Conservation (phyloP, 441 rosid species). For the Pelargonium australe region DNA sequence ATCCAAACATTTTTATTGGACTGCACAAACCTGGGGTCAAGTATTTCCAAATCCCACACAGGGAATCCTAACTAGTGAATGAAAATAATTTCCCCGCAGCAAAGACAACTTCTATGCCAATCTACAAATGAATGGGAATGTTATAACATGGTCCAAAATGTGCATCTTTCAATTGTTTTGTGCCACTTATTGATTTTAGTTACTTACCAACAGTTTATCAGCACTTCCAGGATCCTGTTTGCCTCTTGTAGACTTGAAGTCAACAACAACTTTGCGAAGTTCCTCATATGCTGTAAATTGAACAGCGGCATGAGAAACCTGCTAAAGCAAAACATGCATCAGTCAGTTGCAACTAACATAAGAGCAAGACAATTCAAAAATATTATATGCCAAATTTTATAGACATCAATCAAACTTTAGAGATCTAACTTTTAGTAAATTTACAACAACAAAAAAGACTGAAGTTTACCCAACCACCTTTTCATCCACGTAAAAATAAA, state of each 20-base stretch:
- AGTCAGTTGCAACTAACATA: slow-evolving; percentile 15
- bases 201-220: slow-evolving; percentile 51
- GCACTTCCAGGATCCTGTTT: slow-evolving; percentile 26
- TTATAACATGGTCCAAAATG: neutral
- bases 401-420: slow-evolving; percentile 7
- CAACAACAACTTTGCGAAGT: slow-evolving; percentile 57
- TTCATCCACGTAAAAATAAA: neutral
- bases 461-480: neutral
- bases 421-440: neutral
- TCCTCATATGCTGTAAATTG: slow-evolving; percentile 93
- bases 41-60: neutral
- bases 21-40: slow-evolving; percentile 2
- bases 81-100: neutral
- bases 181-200: slow-evolving; percentile 8
- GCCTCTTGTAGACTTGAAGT: slow-evolving; percentile 37
- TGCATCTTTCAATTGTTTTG: neutral
- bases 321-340: slow-evolving; percentile 41
- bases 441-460: too few species aligned
- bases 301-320: slow-evolving; percentile 94
- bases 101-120: neutral
- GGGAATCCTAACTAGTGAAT: neutral
- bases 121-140: slow-evolving; percentile 1
- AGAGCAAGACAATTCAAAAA: slow-evolving; percentile 2
- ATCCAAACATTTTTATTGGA: neutral
- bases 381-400: neutral